Evolutionary conservation across 176 grass and related monocot genomes (phyloP).

Genomic region (Tillandsia fasciculata): DNA sequence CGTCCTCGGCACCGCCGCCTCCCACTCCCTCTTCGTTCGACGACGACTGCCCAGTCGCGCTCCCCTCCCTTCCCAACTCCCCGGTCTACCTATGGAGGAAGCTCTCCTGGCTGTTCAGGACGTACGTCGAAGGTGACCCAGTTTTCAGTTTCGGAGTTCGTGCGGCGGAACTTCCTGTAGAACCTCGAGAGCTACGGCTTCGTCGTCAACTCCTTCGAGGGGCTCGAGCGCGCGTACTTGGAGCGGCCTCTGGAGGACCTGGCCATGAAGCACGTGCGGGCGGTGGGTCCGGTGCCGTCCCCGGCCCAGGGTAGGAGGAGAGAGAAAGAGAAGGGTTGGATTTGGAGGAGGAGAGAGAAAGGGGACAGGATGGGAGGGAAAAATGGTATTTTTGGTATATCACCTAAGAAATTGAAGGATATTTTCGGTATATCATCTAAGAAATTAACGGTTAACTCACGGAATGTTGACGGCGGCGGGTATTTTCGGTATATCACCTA

Average conservation of each 20-base stretch:
- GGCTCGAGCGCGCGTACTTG: slow-evolving; percentile 40
- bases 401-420: too few species aligned
- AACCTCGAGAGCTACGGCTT: slow-evolving; percentile 37
- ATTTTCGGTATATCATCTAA: too few species aligned
- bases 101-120: slow-evolving; percentile 25
- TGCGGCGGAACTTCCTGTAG: slow-evolving; percentile 39
- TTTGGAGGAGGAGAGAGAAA: too few species aligned
- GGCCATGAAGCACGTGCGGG: slow-evolving; percentile 29
- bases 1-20: slow-evolving; percentile 27
- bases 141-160: slow-evolving; percentile 17
- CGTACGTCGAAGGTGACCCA: slow-evolving; percentile 26
- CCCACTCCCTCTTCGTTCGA: slow-evolving; percentile 33
- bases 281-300: slow-evolving; percentile 42
- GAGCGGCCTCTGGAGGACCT: slow-evolving; percentile 34
- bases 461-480: too few species aligned
- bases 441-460: too few species aligned
- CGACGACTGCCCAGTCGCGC: slow-evolving; percentile 14
- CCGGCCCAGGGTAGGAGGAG: not conserved
- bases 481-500: too few species aligned
- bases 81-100: slow-evolving; percentile 38
- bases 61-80: slow-evolving; percentile 26
- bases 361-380: too few species aligned
- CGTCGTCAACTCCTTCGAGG: slow-evolving; percentile 36
- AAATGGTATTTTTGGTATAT: too few species aligned
- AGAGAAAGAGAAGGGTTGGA: too few species aligned